Conservation (phyloP, 169 alveolate genomes). For the Cystoisospora suis region DNA sequence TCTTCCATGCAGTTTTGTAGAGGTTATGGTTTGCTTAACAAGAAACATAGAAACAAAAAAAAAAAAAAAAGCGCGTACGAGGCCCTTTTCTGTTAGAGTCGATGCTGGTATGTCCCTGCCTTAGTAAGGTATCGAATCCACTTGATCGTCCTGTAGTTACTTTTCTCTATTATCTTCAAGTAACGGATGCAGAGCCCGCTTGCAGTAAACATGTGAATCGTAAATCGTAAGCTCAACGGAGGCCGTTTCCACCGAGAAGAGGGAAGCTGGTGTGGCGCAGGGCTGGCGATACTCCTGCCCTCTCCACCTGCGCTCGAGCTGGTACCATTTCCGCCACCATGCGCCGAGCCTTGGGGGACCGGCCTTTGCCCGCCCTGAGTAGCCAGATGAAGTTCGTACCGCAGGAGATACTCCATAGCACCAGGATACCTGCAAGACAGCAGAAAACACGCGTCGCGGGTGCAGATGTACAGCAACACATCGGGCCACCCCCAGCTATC, state of each 20-base stretch:
- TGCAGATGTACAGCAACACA: too few species aligned
- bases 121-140: slow-evolving; percentile 92
- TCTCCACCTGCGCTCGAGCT: not conserved
- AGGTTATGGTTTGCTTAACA: too few species aligned
- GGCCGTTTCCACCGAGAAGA: slow-evolving; percentile 82
- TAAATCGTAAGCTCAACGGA: slow-evolving; percentile 89
- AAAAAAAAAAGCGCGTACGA: not conserved
- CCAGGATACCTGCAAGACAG: slow-evolving; percentile 40
- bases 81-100: too few species aligned
- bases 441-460: not conserved
- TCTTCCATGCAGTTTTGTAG: too few species aligned
- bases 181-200: slow-evolving; percentile 90
- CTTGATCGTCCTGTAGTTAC: slow-evolving; percentile 87
- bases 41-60: not conserved
- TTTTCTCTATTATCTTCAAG: slow-evolving; percentile 82
- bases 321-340: not conserved
- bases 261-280: slow-evolving; percentile 21
- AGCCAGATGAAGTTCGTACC: slow-evolving; percentile 67
- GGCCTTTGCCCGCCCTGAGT: slow-evolving; percentile 70
- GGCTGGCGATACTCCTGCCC: not conserved
- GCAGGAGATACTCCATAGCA: slow-evolving; percentile 53
- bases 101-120: slow-evolving; percentile 89
- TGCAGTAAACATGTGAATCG: slow-evolving; percentile 92
- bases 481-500: too few species aligned
- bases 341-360: not conserved